Conservation (phyloP, 306 rosid species). For the Benincasa hispida region DNA sequence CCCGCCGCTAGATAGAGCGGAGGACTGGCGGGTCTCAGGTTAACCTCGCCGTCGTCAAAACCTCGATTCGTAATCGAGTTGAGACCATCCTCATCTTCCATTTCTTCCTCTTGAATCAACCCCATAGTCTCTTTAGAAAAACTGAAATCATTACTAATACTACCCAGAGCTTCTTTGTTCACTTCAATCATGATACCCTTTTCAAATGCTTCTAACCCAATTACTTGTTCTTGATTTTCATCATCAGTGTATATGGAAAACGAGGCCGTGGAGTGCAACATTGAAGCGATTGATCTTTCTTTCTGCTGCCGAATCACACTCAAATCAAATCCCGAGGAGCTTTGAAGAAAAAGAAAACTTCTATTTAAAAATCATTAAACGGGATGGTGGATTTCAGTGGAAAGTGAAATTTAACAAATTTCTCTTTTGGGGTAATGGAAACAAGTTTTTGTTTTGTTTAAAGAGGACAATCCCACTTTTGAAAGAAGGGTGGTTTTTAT, state of each 20-base stretch:
- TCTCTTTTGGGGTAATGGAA: neutral
- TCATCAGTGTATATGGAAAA: conserved; percentile 19
- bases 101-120: conserved; percentile 49
- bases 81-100: conserved; percentile 26
- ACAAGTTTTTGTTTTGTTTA: neutral
- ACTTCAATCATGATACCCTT: conserved; percentile 19
- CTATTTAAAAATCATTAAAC: too few relatives aligned
- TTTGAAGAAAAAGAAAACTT: too few relatives aligned
- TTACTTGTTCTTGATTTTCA: conserved; percentile 12
- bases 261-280: conserved; percentile 50
- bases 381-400: neutral
- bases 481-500: too few relatives aligned
- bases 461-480: neutral
- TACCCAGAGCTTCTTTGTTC: conserved; percentile 12
- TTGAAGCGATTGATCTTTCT: neutral
- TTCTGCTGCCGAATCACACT: neutral
- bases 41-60: conserved; percentile 21
- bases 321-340: neutral
- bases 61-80: conserved; percentile 4
- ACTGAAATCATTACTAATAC: conserved; percentile 30
- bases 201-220: conserved; percentile 15
- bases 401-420: neutral
- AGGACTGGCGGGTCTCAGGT: conserved; percentile 33
- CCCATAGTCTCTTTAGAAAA: conserved; percentile 35
- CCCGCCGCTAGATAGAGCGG: conserved; percentile 59